Percentiles rank a stretch among this genome's conserved stretches.
phyloP scores from a whole-genome alignment of 2,329 filamentous ascomycete genomes.

The Arthroderma sp. region DNA sequence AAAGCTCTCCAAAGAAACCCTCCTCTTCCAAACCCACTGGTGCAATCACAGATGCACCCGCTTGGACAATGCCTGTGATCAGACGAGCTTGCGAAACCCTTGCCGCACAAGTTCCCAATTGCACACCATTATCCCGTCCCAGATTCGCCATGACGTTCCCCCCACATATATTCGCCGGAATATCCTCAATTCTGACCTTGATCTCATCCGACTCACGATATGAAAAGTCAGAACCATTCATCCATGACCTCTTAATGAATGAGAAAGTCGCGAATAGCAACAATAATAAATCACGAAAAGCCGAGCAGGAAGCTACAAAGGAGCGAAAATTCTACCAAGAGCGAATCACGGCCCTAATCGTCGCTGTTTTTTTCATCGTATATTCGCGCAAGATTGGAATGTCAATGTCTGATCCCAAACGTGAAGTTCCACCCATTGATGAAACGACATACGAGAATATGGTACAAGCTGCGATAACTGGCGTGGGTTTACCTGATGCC shows the following conservation, averaged over 20 bases:
- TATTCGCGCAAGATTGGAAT: conserved; percentile 17
- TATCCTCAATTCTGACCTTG: conserved; percentile 45
- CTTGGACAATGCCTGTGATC: conserved; percentile 58
- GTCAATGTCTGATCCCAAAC: too few species aligned
- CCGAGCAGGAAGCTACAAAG: conserved; percentile 27
- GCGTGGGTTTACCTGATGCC: conserved; percentile 9
- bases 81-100: conserved; percentile 52
- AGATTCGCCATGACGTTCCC: conserved; percentile 39
- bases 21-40: not conserved
- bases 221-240: too few species aligned
- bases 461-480: conserved; percentile 25
- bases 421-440: conserved; percentile 14
- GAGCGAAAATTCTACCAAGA: conserved; percentile 18
- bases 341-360: conserved; percentile 24
- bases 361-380: conserved; percentile 33
- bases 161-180: conserved; percentile 61
- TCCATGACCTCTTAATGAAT: too few species aligned
- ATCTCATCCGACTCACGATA: conserved; percentile 16
- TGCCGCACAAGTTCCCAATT: conserved; percentile 35
- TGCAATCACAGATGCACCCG: conserved; percentile 33
- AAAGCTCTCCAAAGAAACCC: too few species aligned
- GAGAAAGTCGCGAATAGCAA: too few species aligned
- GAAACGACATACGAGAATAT: conserved; percentile 30
- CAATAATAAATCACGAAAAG: too few species aligned
- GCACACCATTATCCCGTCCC: conserved; percentile 23